Conservation (phyloP, 2,329 filamentous ascomycete genomes). For the Hypoxylon sp. region DNA sequence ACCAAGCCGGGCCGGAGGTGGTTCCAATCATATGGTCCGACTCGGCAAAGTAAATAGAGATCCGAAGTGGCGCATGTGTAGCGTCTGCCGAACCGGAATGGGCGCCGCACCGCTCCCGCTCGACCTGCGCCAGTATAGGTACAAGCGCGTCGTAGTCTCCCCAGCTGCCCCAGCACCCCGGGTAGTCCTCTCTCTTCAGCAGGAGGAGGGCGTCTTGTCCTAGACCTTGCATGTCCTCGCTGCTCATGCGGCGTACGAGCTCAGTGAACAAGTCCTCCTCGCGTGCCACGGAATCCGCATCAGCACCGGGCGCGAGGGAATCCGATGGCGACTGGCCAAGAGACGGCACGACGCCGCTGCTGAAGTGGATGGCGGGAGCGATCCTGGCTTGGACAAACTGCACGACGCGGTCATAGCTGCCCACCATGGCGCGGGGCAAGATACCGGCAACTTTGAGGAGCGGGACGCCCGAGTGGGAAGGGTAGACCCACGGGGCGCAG, state of each 20-base stretch:
- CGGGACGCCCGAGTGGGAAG: slow-evolving; percentile 36
- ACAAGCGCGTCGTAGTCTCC: slow-evolving; percentile 40
- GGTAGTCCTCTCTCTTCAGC: slow-evolving; percentile 34
- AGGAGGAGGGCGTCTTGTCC: slow-evolving; percentile 41
- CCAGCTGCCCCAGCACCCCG: slow-evolving; percentile 40
- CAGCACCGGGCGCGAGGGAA: slow-evolving; percentile 24
- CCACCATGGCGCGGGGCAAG: slow-evolving; percentile 36
- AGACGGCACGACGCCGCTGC: slow-evolving; percentile 28
- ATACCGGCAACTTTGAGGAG: slow-evolving; percentile 26
- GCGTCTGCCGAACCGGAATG: neutral
- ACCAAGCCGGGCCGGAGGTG: slow-evolving; percentile 31
- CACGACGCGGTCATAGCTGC: slow-evolving; percentile 29
- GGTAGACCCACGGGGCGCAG: slow-evolving; percentile 42
- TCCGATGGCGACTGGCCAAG: slow-evolving; percentile 11
- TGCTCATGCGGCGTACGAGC: slow-evolving; percentile 21
- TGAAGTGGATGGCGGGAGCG: slow-evolving; percentile 30
- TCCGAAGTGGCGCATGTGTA: slow-evolving; percentile 18
- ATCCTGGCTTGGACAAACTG: slow-evolving; percentile 22
- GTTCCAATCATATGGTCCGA: slow-evolving; percentile 43
- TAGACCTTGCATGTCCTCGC: slow-evolving; percentile 34
- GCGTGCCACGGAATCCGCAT: slow-evolving; percentile 27
- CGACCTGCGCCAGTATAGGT: slow-evolving; percentile 35
- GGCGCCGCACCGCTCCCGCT: slow-evolving; percentile 13
- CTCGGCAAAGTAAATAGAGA: slow-evolving; percentile 42
- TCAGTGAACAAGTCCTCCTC: slow-evolving; percentile 30